phyloP scores from a whole-genome alignment of 164 flowering plant genomes.

The Cinnamomum chago region DNA sequence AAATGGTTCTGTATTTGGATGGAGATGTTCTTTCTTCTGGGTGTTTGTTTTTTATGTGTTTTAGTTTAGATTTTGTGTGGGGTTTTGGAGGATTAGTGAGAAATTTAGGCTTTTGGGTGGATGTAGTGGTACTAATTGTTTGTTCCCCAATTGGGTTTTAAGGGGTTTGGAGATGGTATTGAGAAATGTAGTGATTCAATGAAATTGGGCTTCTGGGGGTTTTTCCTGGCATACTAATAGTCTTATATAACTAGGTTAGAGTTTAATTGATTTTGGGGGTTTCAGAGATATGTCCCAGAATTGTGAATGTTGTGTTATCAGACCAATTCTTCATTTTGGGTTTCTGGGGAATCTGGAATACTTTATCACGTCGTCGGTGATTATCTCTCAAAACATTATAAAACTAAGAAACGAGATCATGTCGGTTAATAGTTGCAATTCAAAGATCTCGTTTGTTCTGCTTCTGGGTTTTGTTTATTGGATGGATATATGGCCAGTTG shows the following conservation, averaged over 20 bases:
- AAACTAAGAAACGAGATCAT: not conserved
- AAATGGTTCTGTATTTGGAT: not conserved
- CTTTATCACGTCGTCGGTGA: too few relatives aligned
- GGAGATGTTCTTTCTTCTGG: not conserved
- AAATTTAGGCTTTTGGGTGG: not conserved
- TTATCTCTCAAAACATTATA: not conserved
- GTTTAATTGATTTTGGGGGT: conserved; percentile 5
- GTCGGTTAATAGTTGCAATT: not conserved
- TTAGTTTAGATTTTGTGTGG: not conserved
- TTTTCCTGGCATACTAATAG: not conserved
- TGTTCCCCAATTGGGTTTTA: not conserved
- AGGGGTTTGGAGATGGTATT: not conserved
- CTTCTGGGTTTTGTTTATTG: not conserved
- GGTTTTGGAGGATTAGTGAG: not conserved
- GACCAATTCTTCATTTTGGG: not conserved
- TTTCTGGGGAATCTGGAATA: too few relatives aligned
- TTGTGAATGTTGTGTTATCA: not conserved
- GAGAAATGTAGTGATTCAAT: not conserved
- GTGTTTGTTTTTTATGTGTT: not conserved
- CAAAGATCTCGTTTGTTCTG: not conserved
- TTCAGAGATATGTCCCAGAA: not conserved
- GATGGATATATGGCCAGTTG: not conserved
- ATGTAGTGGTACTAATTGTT: not conserved
- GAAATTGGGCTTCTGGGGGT: not conserved
- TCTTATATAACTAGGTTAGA: not conserved